Evolutionary conservation across 495 filamentous ascomycete species (phyloP).

Genomic region (Tuber umbilicatum): DNA sequence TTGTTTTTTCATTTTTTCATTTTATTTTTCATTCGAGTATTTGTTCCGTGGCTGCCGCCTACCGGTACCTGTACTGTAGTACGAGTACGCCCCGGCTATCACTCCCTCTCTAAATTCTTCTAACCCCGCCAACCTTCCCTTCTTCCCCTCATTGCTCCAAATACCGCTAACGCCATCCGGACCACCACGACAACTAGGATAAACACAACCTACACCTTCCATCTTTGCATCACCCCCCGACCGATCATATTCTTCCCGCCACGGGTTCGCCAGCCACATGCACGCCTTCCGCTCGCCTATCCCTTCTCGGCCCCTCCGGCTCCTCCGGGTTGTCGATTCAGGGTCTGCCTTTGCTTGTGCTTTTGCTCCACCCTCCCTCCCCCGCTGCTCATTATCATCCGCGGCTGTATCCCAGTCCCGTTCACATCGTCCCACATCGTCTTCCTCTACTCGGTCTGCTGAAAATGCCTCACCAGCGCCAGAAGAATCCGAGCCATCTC

Average conservation of each 20-base stretch:
- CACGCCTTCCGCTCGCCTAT: slow-evolving; percentile 27
- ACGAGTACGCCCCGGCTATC: neutral
- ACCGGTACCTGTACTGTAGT: neutral
- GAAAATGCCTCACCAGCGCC: slow-evolving; percentile 19
- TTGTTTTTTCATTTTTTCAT: neutral
- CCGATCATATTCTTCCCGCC: slow-evolving; percentile 15
- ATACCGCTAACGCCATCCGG: neutral
- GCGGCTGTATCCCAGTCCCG: slow-evolving; percentile 8
- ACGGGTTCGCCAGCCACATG: slow-evolving; percentile 19
- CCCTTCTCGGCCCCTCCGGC: slow-evolving; percentile 23
- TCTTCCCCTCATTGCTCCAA: neutral
- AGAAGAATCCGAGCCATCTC: slow-evolving; percentile 3
- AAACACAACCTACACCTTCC: slow-evolving; percentile 1
- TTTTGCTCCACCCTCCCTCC: slow-evolving; percentile 4
- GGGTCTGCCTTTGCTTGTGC: neutral
- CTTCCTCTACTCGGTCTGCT: slow-evolving; percentile 12
- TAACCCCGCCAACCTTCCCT: slow-evolving; percentile 1
- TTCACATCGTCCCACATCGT: slow-evolving; percentile 17
- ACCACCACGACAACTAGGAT: neutral
- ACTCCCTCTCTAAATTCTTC: neutral
- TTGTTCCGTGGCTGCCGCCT: neutral
- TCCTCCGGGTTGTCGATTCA: slow-evolving; percentile 7
- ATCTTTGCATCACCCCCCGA: slow-evolving; percentile 26
- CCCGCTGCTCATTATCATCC: slow-evolving; percentile 11
- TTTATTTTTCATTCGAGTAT: neutral